These are phyloP conservation scores for Cytidiella melzeri DNA, from an alignment of 768 basidiomycete species.

Conservation along the genomic window DNA sequence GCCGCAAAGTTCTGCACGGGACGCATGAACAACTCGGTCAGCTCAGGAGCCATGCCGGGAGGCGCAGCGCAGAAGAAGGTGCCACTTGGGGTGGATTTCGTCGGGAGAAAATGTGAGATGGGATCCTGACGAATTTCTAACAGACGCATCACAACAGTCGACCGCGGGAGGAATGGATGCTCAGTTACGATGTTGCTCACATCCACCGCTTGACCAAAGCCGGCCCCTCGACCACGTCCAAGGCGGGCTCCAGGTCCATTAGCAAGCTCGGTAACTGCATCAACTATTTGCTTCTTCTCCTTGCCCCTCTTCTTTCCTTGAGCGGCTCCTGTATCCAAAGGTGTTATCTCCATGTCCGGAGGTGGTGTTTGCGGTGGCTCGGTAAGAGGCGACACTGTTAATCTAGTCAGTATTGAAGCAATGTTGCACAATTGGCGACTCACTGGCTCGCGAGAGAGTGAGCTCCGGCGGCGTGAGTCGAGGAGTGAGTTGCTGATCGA, in stretches of 20 bases:
- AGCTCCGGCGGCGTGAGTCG: conserved; percentile 16
- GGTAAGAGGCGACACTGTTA: conserved; percentile 66
- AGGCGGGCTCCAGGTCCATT: conserved; percentile 51
- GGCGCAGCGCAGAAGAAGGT: conserved; percentile 81
- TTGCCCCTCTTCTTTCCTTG: conserved; percentile 42
- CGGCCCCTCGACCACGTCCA: conserved; percentile 48
- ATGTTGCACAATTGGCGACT: conserved; percentile 20
- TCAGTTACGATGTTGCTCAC: conserved; percentile 71
- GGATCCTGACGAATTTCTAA: conserved; percentile 84
- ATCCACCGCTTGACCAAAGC: conserved; percentile 47
- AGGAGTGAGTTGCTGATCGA: neutral
- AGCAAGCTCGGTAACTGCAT: conserved; percentile 80
- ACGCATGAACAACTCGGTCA: conserved; percentile 80
- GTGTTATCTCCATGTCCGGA: conserved; percentile 45
- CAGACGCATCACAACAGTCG: conserved; percentile 78
- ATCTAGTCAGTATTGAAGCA: conserved; percentile 5
- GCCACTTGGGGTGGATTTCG: conserved; percentile 62
- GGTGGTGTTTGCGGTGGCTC: conserved; percentile 77
- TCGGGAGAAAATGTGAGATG: conserved; percentile 79
- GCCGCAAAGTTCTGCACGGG: conserved; percentile 45
- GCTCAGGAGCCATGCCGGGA: conserved; percentile 74
- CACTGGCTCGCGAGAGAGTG: conserved; percentile 68
- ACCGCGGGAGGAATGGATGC: conserved; percentile 82
- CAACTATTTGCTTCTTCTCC: conserved; percentile 86
- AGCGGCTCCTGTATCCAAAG: conserved; percentile 37